phyloP scores from a whole-genome alignment of 2,329 filamentous ascomycete genomes.

The Penicillium olsonii region DNA sequence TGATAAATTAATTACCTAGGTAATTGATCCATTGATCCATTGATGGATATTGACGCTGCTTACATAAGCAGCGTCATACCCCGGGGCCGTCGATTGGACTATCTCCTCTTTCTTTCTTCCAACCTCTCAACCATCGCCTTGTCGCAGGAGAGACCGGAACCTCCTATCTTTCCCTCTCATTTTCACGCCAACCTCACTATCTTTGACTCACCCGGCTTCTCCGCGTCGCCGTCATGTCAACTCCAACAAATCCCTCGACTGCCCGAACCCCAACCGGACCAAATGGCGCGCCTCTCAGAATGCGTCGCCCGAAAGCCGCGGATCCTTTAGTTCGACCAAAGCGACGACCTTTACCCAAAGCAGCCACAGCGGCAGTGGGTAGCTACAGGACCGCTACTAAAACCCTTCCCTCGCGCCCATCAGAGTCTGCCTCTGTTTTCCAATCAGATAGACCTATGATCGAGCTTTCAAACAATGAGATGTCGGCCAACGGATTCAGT shows the following conservation, averaged over 20 bases:
- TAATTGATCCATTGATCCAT: too few relatives aligned
- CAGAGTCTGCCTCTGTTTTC: constrained; percentile 15
- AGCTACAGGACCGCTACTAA: constrained; percentile 27
- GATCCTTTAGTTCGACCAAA: constrained; percentile 68
- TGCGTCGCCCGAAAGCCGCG: constrained; percentile 53
- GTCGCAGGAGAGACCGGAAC: not conserved
- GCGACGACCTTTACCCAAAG: constrained; percentile 40
- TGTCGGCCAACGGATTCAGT: constrained; percentile 45
- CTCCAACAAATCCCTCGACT: constrained; percentile 47
- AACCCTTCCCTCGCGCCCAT: constrained; percentile 27
- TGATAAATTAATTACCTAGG: too few relatives aligned
- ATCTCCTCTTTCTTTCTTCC: not conserved
- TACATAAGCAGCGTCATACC: too few relatives aligned
- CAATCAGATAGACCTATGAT: constrained; percentile 22
- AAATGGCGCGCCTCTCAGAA: constrained; percentile 46
- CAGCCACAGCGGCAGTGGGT: constrained; percentile 21
- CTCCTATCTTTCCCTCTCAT: not conserved
- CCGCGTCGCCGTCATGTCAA: constrained; percentile 30
- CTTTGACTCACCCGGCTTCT: not conserved
- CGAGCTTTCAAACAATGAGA: constrained; percentile 29
- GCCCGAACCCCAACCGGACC: constrained; percentile 50
- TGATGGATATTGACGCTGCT: too few relatives aligned
- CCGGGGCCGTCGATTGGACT: too few relatives aligned
- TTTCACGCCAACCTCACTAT: not conserved
- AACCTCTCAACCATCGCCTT: not conserved